Percentiles rank a stretch among this genome's conserved stretches.
These are phyloP conservation scores for Solanum sitiens DNA, from an alignment of 257 asterid species.

Conservation along the genomic window DNA sequence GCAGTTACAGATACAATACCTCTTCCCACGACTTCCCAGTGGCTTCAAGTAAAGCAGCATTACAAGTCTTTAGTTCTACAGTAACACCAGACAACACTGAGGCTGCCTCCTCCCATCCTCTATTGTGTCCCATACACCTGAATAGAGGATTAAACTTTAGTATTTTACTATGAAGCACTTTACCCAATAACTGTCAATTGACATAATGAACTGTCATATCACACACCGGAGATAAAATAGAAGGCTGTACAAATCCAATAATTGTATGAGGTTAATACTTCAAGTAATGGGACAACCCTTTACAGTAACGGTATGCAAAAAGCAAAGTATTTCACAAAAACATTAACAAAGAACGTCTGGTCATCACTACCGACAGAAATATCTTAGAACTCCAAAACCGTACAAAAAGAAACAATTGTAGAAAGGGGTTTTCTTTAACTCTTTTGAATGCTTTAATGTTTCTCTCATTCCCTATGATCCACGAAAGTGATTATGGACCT, in stretches of 20 bases:
- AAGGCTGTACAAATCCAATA: not conserved
- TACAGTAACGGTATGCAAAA: not conserved
- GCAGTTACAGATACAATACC: conserved; percentile 19
- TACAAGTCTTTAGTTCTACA: conserved; percentile 74
- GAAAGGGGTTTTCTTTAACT: not conserved
- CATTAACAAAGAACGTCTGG: not conserved
- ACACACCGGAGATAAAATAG: not conserved
- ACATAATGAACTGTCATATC: not conserved
- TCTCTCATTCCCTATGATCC: not conserved
- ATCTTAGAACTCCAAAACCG: not conserved
- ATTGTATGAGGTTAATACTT: not conserved
- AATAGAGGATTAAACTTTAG: conserved; percentile 1
- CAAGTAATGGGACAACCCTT: not conserved
- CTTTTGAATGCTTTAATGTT: not conserved
- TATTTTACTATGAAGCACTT: not conserved
- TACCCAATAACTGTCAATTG: not conserved
- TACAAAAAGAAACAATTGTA: not conserved
- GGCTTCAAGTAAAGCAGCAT: conserved; percentile 92
- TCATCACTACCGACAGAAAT: not conserved
- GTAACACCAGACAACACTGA: conserved; percentile 71
- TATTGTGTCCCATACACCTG: conserved; percentile 99
- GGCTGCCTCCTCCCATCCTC: conserved; percentile 98
- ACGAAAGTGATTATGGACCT: not conserved
- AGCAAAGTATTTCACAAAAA: not conserved
- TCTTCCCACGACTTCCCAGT: conserved; percentile 87